Base-by-base conservation (phyloP, 2,329 filamentous ascomycete species). In the Hyphodiscus sp. region DNA sequence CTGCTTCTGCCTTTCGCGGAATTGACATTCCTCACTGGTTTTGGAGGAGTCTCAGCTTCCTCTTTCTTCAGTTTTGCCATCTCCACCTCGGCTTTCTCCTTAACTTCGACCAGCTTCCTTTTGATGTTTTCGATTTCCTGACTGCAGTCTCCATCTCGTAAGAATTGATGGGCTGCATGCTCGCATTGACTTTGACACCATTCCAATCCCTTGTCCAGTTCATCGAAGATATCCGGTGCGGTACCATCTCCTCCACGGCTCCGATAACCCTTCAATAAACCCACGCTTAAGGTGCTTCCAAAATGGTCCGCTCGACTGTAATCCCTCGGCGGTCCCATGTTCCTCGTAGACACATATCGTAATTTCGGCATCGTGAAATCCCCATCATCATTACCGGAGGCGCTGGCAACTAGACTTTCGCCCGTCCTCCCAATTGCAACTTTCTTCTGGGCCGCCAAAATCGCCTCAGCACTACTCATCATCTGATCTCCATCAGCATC, bases 141-240 rank as follows among this genome's bases (percentile, higher is more conserved):
- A n/a, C 76, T 79, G 70, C 91, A 96, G 64, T 94, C 86, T 11
- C 91, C 91, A 50, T 91, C 87, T 20, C 91, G 83, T n/a, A 96
- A 76, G 57, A 94, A 90, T 65, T 95, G 89, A 66, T 95, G 91
- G 0, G 91, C 91, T 2, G 87, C 91, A 51, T 85, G 84, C 71
- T 96, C 91, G 67, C 89, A 95, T 63, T 91, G 81, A 52, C 79
- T 79, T 68, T 96, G 90, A 5, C 89, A 87, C 58, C 82, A 81
- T 66, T 96, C 91, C 23, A 96, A 75, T 0, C 82, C 80, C 66
- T 86, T 87, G 67, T 96, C 91, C 1, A 91, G 77, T 45, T 81
- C 76, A 59, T 95, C 89, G 65, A 86, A 90, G 1, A 82, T 74
- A 57, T 82, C 80, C 13, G 55, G 51, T 7, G 53, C 20, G 9